Evolutionary conservation across 2,329 filamentous ascomycete species (phyloP), one percentile per base, ranked within the genome.

Genomic region (Neopestalotiopsis sp.): DNA sequence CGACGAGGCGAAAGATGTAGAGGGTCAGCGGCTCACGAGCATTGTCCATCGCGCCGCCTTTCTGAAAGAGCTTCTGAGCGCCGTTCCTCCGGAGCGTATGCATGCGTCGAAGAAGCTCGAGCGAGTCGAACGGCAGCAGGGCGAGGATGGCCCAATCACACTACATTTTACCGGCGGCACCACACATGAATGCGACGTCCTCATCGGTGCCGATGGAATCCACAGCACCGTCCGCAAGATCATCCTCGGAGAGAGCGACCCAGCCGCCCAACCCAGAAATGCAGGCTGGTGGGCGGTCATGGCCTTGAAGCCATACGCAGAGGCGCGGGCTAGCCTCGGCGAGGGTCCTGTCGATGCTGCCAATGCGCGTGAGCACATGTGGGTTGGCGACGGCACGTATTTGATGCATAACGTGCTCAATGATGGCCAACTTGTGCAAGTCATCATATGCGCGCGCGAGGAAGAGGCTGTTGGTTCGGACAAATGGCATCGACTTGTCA

Each of bases 341-440:
- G 34, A 69, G n/a, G 66, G 62, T 1, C 62, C 70, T 1, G 58
- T 76, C 2, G 45, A 74, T 17, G 9, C 61, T 5, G 65, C 71
- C 2, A 69, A 76, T 32, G 72, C 74, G 4, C 74, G 73, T 10
- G 73, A 76, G 49, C 73, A 75, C 42, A 42, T 57, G 1, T 76
- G 75, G 74, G 56, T 71, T 30, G 75, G 72, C 0, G 14, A 74
- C 0, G 61, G 67, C 9, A 38, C 42, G 0, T 74, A 56, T 20
- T 7, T 73, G 0, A 30, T 75, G 69, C 72, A 75, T 45, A 73
- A 74, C 24, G 17, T 73, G 1, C 67, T 74, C 12, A 71, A 68
- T 30, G 61, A 70, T 7, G 72, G 72, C 6, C 58, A 72, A 17
- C 32, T 75, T 17, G 71, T 75, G 4, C 73, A 75, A 42, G 69